A percentile compares a stretch with the other conserved stretches of the same genome.
These are phyloP conservation scores for Massarina eburnea DNA, from an alignment of 2,329 filamentous ascomycete species.

Conservation along the genomic window DNA sequence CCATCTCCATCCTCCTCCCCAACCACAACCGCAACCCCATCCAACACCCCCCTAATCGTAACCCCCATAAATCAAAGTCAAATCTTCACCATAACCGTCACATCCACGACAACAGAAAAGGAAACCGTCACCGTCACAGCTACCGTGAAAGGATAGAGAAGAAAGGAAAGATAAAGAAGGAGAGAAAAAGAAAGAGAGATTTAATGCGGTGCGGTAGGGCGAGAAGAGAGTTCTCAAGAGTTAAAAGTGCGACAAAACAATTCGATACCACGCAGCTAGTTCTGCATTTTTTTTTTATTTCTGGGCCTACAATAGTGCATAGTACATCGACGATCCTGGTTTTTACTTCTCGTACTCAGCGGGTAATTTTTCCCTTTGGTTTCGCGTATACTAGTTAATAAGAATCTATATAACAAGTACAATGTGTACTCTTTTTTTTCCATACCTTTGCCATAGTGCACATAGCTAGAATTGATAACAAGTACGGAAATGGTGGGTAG, in stretches of 20 bases:
- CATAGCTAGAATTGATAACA: too few relatives aligned
- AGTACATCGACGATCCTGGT: too few relatives aligned
- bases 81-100: conserved; percentile 38
- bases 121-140: conserved; percentile 33
- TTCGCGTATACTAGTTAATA: too few relatives aligned
- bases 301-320: too few relatives aligned
- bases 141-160: conserved; percentile 20
- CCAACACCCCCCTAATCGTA: conserved; percentile 32
- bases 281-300: conserved; percentile 1
- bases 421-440: too few relatives aligned
- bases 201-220: too few relatives aligned
- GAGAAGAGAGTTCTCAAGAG: not conserved
- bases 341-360: too few relatives aligned
- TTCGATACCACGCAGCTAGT: conserved; percentile 7
- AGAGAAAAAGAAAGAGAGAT: too few relatives aligned
- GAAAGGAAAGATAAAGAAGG: not conserved
- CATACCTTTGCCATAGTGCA: too few relatives aligned
- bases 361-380: too few relatives aligned
- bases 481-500: too few relatives aligned
- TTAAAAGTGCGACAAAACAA: not conserved
- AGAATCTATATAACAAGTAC: too few relatives aligned
- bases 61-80: conserved; percentile 36
- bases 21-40: conserved; percentile 13
- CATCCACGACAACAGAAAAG: conserved; percentile 27
- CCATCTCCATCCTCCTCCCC: conserved; percentile 2